A percentile compares a stretch with the other conserved stretches of the same genome.
Conservation (phyloP, 139 green algal species). For the Yamagishiella unicocca region DNA sequence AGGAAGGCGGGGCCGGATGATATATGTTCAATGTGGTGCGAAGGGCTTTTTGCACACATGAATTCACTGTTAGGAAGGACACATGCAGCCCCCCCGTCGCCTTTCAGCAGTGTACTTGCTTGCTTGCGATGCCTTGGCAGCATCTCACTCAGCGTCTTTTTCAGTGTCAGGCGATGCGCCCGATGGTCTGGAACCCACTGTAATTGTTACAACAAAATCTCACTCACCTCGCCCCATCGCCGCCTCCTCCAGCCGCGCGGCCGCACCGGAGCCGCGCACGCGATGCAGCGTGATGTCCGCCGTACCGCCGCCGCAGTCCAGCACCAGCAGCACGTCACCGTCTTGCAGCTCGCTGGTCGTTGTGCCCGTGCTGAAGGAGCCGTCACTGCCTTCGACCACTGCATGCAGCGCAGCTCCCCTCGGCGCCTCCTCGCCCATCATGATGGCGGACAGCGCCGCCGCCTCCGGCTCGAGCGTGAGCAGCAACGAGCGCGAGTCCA, state of each 20-base stretch:
- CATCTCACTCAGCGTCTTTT: neutral
- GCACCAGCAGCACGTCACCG: conserved; percentile 40
- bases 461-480: conserved; percentile 41
- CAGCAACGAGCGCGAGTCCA: neutral
- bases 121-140: neutral
- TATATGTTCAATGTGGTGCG: no score
- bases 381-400: no score
- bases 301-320: conserved; percentile 49
- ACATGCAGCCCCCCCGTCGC: no score
- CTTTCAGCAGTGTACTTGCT: no score
- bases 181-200: no score
- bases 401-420: no score
- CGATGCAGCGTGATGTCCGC: conserved; percentile 27
- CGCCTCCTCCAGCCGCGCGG: conserved; percentile 9
- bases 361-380: no score
- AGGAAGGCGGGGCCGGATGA: no score
- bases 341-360: neutral
- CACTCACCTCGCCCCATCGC: conserved; percentile 8
- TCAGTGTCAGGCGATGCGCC: no score
- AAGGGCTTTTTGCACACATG: no score
- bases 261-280: neutral
- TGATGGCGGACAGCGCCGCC: neutral
- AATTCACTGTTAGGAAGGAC: no score
- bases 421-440: neutral
- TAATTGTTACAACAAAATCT: no score